These are phyloP conservation scores for Bipolaris cookei DNA, from an alignment of 2,329 filamentous ascomycete species.

Conservation along the genomic window DNA sequence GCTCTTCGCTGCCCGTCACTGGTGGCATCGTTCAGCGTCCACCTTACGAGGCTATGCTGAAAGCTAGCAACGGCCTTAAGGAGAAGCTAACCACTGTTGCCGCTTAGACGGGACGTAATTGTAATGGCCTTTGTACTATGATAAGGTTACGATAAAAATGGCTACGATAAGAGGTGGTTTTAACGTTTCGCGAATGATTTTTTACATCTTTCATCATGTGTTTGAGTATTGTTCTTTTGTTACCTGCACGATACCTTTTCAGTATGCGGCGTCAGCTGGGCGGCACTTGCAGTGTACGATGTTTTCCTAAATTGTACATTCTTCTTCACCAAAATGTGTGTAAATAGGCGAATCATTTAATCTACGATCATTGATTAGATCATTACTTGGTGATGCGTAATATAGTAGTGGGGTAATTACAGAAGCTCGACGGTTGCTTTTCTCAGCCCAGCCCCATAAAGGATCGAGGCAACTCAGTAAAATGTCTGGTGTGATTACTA, in stretches of 20 bases:
- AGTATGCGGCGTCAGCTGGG: slow-evolving; percentile 40
- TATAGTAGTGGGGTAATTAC: neutral
- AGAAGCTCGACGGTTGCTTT: too few relatives aligned
- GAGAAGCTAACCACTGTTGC: slow-evolving; percentile 51
- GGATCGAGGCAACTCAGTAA: too few relatives aligned
- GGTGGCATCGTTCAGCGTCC: slow-evolving; percentile 89
- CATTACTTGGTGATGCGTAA: neutral
- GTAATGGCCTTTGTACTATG: slow-evolving; percentile 11
- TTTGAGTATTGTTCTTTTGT: slow-evolving; percentile 29
- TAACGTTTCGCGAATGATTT: slow-evolving; percentile 18
- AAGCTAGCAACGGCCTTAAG: slow-evolving; percentile 46
- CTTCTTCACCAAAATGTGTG: slow-evolving; percentile 27
- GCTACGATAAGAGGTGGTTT: slow-evolving; percentile 3
- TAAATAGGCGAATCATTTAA: slow-evolving; percentile 21
- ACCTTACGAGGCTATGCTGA: slow-evolving; percentile 70
- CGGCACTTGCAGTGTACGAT: slow-evolving; percentile 42
- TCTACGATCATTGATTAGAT: neutral
- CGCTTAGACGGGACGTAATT: slow-evolving; percentile 31
- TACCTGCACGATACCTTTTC: slow-evolving; percentile 49
- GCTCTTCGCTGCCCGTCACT: slow-evolving; percentile 82
- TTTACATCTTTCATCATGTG: slow-evolving; percentile 19
- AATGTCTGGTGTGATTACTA: too few relatives aligned
- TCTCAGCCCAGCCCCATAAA: too few relatives aligned
- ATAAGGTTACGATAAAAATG: slow-evolving; percentile 8
- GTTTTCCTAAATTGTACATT: slow-evolving; percentile 14